Evolutionary conservation across 306 rosid species (phyloP).

Genomic region (Lagenaria siceraria): DNA sequence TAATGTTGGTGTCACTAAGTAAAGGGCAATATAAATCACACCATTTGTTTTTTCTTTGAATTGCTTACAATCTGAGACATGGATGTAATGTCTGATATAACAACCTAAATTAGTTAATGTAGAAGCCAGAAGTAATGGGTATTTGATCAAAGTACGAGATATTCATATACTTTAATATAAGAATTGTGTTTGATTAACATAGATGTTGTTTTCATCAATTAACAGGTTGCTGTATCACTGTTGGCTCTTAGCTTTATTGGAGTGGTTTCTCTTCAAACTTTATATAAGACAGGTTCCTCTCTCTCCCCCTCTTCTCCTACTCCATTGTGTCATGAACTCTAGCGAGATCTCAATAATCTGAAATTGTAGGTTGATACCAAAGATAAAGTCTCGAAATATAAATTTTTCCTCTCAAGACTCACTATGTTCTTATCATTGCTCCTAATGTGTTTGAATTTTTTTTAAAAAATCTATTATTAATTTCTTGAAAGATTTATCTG

Average conservation of each 20-base stretch:
- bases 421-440: neutral
- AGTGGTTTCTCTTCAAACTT: constrained; percentile 45
- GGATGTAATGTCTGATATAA: neutral
- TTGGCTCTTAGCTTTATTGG: constrained; percentile 64
- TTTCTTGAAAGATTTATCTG: neutral
- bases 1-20: neutral
- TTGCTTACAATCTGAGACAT: neutral
- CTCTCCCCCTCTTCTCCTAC: neutral
- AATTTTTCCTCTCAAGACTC: neutral
- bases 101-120: neutral
- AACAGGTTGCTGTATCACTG: constrained; percentile 56
- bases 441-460: neutral
- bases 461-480: neutral
- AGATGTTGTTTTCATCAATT: constrained; percentile 17
- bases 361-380: neutral
- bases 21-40: neutral
- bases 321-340: neutral
- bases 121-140: neutral
- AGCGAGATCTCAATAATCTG: no score
- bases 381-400: neutral
- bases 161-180: neutral
- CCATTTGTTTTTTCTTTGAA: neutral
- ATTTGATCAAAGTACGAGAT: neutral
- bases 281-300: constrained; percentile 55
- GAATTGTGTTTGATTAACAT: neutral